Percentiles rank a stretch among this genome's conserved stretches.
Evolutionary conservation across 495 filamentous ascomycete genomes (phyloP).

Genomic region (Letharia lupina): DNA sequence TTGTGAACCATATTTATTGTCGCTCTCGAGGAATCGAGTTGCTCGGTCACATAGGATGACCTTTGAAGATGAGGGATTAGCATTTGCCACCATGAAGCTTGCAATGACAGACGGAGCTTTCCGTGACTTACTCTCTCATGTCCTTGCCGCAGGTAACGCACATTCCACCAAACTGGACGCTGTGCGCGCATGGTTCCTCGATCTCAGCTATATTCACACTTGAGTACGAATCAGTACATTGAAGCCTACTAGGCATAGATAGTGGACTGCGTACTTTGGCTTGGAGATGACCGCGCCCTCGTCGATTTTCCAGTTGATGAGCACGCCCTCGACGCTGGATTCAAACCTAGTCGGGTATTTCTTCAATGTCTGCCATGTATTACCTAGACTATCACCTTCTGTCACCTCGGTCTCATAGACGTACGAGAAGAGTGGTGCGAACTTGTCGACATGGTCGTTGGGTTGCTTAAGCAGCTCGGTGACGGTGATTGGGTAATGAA

Average conservation of each 20-base stretch:
- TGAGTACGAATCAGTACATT: slow-evolving; percentile 20
- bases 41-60: slow-evolving; percentile 50
- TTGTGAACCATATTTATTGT: slow-evolving; percentile 90
- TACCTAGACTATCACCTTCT: slow-evolving; percentile 63
- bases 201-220: slow-evolving; percentile 61
- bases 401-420: slow-evolving; percentile 66
- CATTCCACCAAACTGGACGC: slow-evolving; percentile 80
- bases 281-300: slow-evolving; percentile 60
- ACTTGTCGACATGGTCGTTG: slow-evolving; percentile 63
- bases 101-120: not conserved
- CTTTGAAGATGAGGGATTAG: slow-evolving; percentile 28
- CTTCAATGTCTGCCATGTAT: slow-evolving; percentile 57
- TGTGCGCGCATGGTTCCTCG: slow-evolving; percentile 85
- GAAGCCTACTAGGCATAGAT: not conserved
- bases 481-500: slow-evolving; percentile 94
- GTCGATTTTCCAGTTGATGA: slow-evolving; percentile 65
- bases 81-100: not conserved
- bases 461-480: slow-evolving; percentile 70
- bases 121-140: slow-evolving; percentile 66
- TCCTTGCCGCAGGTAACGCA: slow-evolving; percentile 93
- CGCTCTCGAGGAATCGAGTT: slow-evolving; percentile 63
- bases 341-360: slow-evolving; percentile 70
- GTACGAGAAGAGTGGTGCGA: slow-evolving; percentile 75
- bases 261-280: slow-evolving; percentile 29
- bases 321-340: slow-evolving; percentile 67